Conservation (phyloP, 2,329 filamentous ascomycete genomes). For the Shiraia bambusicola region DNA sequence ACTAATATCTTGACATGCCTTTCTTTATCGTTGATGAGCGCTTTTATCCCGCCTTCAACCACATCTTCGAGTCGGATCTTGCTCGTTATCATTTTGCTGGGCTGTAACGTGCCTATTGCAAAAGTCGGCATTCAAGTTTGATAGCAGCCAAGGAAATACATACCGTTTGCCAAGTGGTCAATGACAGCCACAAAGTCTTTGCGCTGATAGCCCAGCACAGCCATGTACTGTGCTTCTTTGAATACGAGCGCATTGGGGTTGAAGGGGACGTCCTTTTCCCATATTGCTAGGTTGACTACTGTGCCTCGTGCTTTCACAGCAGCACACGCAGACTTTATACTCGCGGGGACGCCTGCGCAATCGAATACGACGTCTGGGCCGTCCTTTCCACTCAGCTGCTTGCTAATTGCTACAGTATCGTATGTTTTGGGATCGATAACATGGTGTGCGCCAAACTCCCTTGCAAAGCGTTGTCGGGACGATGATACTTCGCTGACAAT, state of each 20-base stretch:
- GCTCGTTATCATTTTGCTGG: constrained; percentile 62
- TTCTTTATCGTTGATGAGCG: constrained; percentile 61
- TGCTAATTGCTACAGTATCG: constrained; percentile 50
- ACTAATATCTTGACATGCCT: constrained; percentile 65
- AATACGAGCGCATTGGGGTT: constrained; percentile 57
- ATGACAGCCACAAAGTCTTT: constrained; percentile 61
- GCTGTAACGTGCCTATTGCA: constrained; percentile 51
- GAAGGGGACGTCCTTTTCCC: constrained; percentile 58
- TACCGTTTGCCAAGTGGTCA: constrained; percentile 47
- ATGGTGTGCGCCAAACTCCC: constrained; percentile 57
- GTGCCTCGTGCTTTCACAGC: constrained; percentile 57
- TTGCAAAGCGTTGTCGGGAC: constrained; percentile 54
- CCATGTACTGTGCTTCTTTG: constrained; percentile 55
- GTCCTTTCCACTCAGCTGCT: constrained; percentile 50
- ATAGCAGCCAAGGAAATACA: constrained; percentile 4
- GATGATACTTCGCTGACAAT: constrained; percentile 60
- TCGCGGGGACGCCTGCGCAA: constrained; percentile 60
- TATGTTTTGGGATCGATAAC: constrained; percentile 56
- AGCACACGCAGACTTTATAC: constrained; percentile 46
- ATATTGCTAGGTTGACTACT: constrained; percentile 66
- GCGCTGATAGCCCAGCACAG: constrained; percentile 53
- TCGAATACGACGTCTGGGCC: constrained; percentile 64
- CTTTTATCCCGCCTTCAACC: constrained; percentile 59
- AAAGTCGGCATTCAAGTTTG: not conserved
- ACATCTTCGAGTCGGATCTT: constrained; percentile 58